Percentiles rank a stretch among this genome's conserved stretches.
phyloP scores from a whole-genome alignment of 2,329 filamentous ascomycete species.

The Aureobasidium zeae region DNA sequence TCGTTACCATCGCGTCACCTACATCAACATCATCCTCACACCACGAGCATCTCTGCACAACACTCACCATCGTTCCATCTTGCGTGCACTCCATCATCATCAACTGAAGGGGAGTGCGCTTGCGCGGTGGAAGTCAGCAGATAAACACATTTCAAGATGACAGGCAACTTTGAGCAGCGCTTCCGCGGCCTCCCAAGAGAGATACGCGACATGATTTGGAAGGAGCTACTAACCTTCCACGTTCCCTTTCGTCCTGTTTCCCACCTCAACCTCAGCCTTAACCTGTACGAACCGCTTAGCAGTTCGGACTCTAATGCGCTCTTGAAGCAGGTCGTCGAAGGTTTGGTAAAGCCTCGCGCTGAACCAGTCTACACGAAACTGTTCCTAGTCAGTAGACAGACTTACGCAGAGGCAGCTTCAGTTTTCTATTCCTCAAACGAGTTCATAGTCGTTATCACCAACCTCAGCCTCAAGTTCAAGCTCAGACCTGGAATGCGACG shows the following conservation, averaged over 20 bases:
- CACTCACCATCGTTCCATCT: neutral
- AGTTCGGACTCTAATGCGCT: no score
- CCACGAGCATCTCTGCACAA: no score
- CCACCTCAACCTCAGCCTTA: neutral
- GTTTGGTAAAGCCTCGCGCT: no score
- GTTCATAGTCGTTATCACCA: neutral
- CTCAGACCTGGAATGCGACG: neutral
- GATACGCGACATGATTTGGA: constrained; percentile 10
- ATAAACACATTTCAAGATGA: neutral
- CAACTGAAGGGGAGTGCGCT: constrained; percentile 2
- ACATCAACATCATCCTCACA: no score
- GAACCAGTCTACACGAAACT: neutral
- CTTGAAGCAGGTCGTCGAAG: no score
- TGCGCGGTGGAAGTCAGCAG: neutral
- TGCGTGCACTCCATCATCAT: constrained; percentile 1
- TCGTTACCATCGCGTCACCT: no score
- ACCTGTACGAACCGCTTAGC: no score
- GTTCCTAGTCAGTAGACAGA: constrained; percentile 3
- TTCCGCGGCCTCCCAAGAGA: constrained; percentile 8
- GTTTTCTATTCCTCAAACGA: constrained; percentile 5
- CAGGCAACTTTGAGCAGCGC: neutral
- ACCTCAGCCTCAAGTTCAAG: neutral
- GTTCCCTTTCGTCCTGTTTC: neutral
- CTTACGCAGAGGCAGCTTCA: neutral
- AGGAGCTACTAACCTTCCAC: neutral